Conservation (phyloP, 2,329 filamentous ascomycete genomes). For the Rutstroemia sp. region DNA sequence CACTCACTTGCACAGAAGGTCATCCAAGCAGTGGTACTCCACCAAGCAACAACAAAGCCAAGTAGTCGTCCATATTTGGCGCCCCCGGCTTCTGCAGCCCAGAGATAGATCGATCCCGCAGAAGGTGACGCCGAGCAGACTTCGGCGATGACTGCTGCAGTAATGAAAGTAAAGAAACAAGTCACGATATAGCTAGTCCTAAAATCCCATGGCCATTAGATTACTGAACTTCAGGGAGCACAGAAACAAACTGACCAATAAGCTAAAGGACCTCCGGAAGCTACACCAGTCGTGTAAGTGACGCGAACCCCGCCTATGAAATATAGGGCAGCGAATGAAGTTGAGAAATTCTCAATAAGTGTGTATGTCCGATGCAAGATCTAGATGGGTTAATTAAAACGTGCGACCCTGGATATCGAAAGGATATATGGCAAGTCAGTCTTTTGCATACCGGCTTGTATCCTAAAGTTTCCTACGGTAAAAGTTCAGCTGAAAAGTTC, state of each 20-base stretch:
- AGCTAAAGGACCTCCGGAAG: conserved; percentile 51
- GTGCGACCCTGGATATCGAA: background rate
- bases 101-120: conserved; percentile 15
- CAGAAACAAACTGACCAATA: conserved; percentile 40
- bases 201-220: background rate
- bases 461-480: conserved; percentile 38
- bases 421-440: background rate
- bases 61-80: conserved; percentile 12
- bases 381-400: conserved; percentile 13
- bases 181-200: conserved; percentile 48
- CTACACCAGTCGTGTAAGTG: conserved; percentile 55
- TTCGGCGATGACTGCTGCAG: conserved; percentile 13
- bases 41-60: conserved; percentile 13
- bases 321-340: conserved; percentile 53
- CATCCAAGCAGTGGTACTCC: conserved; percentile 15
- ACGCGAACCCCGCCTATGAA: conserved; percentile 53
- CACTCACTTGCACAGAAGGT: conserved; percentile 11
- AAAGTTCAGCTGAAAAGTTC: conserved; percentile 9
- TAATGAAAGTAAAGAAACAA: conserved; percentile 14
- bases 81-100: conserved; percentile 12
- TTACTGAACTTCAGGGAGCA: conserved; percentile 1
- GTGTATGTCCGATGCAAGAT: conserved; percentile 46
- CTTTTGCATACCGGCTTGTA: conserved; percentile 43
- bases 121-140: conserved; percentile 13
- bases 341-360: conserved; percentile 51